Percentiles rank a stretch among this genome's conserved stretches.
Evolutionary conservation across 345 rosid species (phyloP).

Genomic region (Ceriops decandra): DNA sequence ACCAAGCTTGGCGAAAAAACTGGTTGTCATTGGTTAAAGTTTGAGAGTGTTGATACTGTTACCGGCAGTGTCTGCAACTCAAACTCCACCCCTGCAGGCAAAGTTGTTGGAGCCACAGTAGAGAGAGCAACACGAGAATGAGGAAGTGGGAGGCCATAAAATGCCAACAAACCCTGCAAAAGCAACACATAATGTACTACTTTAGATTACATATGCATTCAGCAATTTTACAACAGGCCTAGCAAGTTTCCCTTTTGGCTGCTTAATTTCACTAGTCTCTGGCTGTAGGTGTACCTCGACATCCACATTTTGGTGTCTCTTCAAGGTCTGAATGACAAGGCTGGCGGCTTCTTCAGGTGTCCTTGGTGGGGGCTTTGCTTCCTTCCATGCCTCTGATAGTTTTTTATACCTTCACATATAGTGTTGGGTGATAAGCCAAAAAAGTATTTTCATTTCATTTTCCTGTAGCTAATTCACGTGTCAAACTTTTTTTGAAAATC

Average conservation of each 20-base stretch:
- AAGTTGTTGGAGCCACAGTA: slow-evolving; percentile 36
- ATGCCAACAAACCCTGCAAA: slow-evolving; percentile 65
- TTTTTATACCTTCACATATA: slow-evolving; percentile 64
- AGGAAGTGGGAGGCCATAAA: slow-evolving; percentile 74
- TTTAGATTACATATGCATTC: background rate
- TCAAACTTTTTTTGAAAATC: no score
- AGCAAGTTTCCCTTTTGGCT: no score
- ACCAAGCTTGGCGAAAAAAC: slow-evolving; percentile 1
- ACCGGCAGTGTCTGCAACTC: slow-evolving; percentile 78
- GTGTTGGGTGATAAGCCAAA: no score
- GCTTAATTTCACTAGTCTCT: no score
- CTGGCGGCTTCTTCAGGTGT: slow-evolving; percentile 67
- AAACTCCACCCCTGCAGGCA: slow-evolving; percentile 50
- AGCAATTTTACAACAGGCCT: background rate
- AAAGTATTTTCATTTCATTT: no score
- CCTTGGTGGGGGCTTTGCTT: slow-evolving; percentile 63
- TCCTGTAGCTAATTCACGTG: no score
- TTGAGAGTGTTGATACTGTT: slow-evolving; percentile 11
- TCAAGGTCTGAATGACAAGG: slow-evolving; percentile 55
- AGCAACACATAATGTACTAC: background rate
- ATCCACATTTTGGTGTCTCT: slow-evolving; percentile 64
- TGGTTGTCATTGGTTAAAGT: background rate
- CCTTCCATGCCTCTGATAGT: slow-evolving; percentile 74
- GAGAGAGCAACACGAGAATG: slow-evolving; percentile 31
- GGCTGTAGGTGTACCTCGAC: slow-evolving; percentile 54